Percentiles rank a stretch among this genome's conserved stretches.
Conservation (phyloP, 2,329 filamentous ascomycete species). For the Exophiala spinifera region DNA sequence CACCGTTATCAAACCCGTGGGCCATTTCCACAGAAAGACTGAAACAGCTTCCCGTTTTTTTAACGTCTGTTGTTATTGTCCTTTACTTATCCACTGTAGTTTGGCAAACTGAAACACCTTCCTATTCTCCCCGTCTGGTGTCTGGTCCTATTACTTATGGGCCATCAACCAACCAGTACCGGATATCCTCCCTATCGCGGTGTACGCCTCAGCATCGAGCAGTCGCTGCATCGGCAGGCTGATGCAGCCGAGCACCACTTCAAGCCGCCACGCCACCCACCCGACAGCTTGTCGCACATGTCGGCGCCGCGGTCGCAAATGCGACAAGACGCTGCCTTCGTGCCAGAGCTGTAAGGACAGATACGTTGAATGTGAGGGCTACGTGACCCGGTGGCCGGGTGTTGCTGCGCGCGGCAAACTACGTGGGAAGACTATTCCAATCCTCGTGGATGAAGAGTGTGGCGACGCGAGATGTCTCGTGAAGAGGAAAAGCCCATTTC, state of each 20-base stretch:
- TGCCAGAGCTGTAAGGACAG: conserved; percentile 8
- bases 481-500: no score
- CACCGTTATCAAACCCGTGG: no score
- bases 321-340: conserved; percentile 1
- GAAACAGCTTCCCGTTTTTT: no score
- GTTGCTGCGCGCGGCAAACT: conserved; percentile 2
- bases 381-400: conserved; percentile 1
- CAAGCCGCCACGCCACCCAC: neutral
- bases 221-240: neutral
- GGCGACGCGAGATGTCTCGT: neutral
- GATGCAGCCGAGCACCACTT: conserved; percentile 1
- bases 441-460: conserved; percentile 4
- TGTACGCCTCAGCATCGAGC: no score
- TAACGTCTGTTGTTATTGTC: no score
- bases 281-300: conserved; percentile 7
- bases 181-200: neutral
- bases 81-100: no score
- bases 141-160: no score
- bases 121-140: no score
- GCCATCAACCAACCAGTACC: no score
- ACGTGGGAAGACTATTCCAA: conserved; percentile 1
- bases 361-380: conserved; percentile 2
- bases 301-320: conserved; percentile 7
- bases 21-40: no score
- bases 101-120: no score